Percentiles rank a stretch among this genome's conserved stretches.
Conservation (phyloP, 2,329 filamentous ascomycete species). For the Penicillium sp. region DNA sequence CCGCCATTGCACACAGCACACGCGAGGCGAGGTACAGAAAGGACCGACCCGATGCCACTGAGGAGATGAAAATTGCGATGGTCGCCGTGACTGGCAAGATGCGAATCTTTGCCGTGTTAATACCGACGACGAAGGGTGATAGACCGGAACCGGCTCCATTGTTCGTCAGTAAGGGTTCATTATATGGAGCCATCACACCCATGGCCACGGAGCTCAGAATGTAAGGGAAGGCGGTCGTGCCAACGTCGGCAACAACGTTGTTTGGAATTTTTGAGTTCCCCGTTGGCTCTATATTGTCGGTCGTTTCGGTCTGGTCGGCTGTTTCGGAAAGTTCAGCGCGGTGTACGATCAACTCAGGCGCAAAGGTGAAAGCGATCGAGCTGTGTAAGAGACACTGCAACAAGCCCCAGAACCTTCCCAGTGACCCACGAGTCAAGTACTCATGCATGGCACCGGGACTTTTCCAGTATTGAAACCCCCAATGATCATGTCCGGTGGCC, state of each 20-base stretch:
- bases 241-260: conserved; percentile 54
- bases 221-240: conserved; percentile 58
- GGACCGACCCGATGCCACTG: conserved; percentile 73
- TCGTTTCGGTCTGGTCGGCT: conserved; percentile 1
- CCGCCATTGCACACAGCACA: conserved; percentile 62
- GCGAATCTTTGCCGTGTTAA: conserved; percentile 55
- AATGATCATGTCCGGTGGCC: conserved; percentile 45
- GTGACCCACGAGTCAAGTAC: conserved; percentile 46
- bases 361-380: conserved; percentile 53
- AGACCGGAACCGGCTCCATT: conserved; percentile 55
- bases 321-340: conserved; percentile 34
- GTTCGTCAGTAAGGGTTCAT: conserved; percentile 53
- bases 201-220: conserved; percentile 56
- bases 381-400: conserved; percentile 51
- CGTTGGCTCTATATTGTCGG: conserved; percentile 46
- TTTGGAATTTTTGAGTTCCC: conserved; percentile 51
- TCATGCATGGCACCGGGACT: conserved; percentile 49
- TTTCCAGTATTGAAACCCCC: conserved; percentile 53
- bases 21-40: conserved; percentile 71
- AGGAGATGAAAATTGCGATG: conserved; percentile 69
- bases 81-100: conserved; percentile 69
- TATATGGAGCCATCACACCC: conserved; percentile 58
- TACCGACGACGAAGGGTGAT: conserved; percentile 44
- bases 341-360: conserved; percentile 54
- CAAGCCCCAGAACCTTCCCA: conserved; percentile 51